phyloP scores from a whole-genome alignment of 2,329 filamentous ascomycete genomes.

The Chrysosphaeria jannelii region DNA sequence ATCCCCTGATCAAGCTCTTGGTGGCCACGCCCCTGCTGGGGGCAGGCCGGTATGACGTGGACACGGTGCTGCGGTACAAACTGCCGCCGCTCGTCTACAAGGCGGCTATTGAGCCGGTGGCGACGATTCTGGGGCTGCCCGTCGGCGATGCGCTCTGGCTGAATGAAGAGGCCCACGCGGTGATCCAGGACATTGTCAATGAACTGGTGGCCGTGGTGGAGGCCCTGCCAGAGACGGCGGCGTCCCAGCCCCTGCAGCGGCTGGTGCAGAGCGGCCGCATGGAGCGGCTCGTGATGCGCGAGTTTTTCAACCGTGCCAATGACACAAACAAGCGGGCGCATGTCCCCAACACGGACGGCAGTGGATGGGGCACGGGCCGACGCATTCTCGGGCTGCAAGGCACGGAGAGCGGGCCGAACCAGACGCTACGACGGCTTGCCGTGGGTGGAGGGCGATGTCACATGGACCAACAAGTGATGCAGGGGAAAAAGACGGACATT shows the following conservation, averaged over 20 bases:
- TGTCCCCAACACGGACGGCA: neutral
- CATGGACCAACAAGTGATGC: constrained; percentile 35
- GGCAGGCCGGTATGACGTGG: constrained; percentile 24
- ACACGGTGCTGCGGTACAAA: constrained; percentile 39
- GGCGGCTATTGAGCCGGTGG: constrained; percentile 52
- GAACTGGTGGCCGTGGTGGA: constrained; percentile 46
- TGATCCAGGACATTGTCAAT: constrained; percentile 42
- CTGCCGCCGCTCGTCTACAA: constrained; percentile 52
- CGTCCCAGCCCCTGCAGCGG: constrained; percentile 22
- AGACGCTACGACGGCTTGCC: neutral
- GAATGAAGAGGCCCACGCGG: constrained; percentile 31
- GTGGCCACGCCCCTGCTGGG: constrained; percentile 29
- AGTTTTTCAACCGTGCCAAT: constrained; percentile 3
- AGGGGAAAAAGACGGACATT: constrained; percentile 38
- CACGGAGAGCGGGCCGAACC: neutral
- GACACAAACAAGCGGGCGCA: neutral
- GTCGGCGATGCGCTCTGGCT: constrained; percentile 36
- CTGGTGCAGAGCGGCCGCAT: constrained; percentile 28
- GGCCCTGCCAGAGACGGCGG: constrained; percentile 40
- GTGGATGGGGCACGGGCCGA: too few relatives aligned
- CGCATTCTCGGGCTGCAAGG: too few relatives aligned
- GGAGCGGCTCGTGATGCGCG: constrained; percentile 26
- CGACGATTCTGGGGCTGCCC: constrained; percentile 43
- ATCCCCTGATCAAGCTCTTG: constrained; percentile 32
- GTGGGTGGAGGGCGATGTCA: constrained; percentile 15